Percentiles rank a stretch among this genome's conserved stretches.
phyloP scores from a whole-genome alignment of 768 basidiomycete genomes.

The Auricularia auricula-judae region DNA sequence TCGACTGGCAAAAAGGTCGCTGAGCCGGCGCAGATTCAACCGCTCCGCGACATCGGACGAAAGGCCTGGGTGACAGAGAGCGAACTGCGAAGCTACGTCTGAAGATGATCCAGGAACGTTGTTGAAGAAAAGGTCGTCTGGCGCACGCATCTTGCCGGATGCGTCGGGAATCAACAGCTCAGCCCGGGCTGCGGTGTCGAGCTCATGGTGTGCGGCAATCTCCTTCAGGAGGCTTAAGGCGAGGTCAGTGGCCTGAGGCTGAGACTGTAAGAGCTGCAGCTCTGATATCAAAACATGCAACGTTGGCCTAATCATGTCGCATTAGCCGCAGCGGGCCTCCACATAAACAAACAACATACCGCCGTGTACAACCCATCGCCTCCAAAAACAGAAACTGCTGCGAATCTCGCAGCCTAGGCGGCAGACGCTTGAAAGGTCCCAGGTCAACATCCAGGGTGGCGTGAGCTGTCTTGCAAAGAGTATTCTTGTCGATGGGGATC shows the following conservation, averaged over 20 bases:
- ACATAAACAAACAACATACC: neutral
- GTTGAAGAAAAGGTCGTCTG: neutral
- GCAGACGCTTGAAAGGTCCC: neutral
- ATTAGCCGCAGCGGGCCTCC: neutral
- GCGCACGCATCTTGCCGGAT: neutral
- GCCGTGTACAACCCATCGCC: neutral
- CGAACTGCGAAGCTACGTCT: neutral
- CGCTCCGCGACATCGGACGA: conserved; percentile 4
- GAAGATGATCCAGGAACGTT: neutral
- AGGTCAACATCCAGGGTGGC: neutral
- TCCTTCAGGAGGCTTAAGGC: neutral
- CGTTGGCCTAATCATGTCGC: neutral
- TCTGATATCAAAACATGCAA: neutral
- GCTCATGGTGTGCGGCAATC: neutral
- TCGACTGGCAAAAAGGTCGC: conserved; percentile 7
- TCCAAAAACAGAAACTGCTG: neutral
- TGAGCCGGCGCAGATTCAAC: conserved; percentile 10
- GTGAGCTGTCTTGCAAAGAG: neutral
- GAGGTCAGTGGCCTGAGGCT: neutral
- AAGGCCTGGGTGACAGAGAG: conserved; percentile 1
- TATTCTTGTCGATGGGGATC: neutral
- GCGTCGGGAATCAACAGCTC: conserved; percentile 15
- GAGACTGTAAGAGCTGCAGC: neutral
- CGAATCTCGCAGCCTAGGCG: neutral
- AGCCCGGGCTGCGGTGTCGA: neutral